These are phyloP conservation scores for Kalanchoe fedtschenkoi DNA, from an alignment of 164 flowering plant species.

Conservation along the genomic window DNA sequence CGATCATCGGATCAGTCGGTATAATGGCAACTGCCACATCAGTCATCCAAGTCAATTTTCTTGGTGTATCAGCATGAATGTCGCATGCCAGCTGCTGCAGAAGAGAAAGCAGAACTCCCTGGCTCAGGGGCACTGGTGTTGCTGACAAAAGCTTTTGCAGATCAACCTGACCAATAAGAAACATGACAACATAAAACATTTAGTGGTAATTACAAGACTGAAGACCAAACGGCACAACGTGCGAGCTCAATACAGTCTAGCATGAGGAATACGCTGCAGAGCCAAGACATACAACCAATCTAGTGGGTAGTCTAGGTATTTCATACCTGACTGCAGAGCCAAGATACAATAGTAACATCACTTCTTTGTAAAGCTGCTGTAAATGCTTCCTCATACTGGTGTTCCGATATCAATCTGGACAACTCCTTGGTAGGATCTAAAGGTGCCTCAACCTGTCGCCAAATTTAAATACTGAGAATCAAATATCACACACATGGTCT, in stretches of 20 bases:
- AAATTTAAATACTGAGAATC: neutral
- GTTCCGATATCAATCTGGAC: constrained; percentile 47
- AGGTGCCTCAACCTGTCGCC: constrained; percentile 50
- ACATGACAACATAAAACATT: neutral
- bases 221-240: neutral
- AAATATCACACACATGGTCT: neutral
- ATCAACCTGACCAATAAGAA: constrained; percentile 46
- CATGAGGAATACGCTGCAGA: neutral
- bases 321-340: constrained; percentile 54
- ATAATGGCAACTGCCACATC: constrained; percentile 64
- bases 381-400: constrained; percentile 33
- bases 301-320: neutral
- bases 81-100: constrained; percentile 91
- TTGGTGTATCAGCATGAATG: constrained; percentile 51
- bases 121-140: constrained; percentile 67
- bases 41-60: constrained; percentile 76
- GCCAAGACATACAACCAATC: neutral
- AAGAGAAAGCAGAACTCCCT: constrained; percentile 85
- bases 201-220: neutral
- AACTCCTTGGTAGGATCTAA: constrained; percentile 74
- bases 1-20: constrained; percentile 66
- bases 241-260: neutral
- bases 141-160: constrained; percentile 42
- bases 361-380: constrained; percentile 26
- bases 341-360: constrained; percentile 32